Base-by-base conservation (phyloP, 176 grass and related monocot species). In the Rhynchospora tenuis region DNA sequence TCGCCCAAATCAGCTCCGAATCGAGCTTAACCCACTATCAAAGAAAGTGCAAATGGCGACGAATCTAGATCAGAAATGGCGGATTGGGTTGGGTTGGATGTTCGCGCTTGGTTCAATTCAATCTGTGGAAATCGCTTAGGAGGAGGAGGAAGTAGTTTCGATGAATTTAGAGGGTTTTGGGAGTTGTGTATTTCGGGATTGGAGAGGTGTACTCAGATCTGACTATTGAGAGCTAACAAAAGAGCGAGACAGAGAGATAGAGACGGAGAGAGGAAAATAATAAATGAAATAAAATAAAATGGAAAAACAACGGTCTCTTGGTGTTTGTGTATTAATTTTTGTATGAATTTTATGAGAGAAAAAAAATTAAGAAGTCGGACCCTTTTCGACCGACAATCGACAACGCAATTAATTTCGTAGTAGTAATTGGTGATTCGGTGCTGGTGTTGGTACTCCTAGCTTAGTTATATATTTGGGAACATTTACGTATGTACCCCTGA, bases 211-310 rank as follows among this genome's bases (percentile, higher is more conserved):
- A 19, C 73, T 77, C 73, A 56, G 73, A 77, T 77, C 73, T 77
- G 73, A 77, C 48, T 5, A 77, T 48, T 76, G 24, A 75, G 47
- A 54, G 64, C 38, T 68, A 68, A 68, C 9, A 10, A 51, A 51
- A 51, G 48, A 51, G 5, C 7, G 4, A 43, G 61, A 19, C 7
- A 38, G 48, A 69, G 64, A 6, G 38, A n/a, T n/a, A 46, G 17
- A 71, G 16, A 68, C 5, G 7, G 63, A 24, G 8, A 5, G 0
- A 31, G 64, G 7, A 47, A 47, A 23, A n/a, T n/a, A n/a, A n/a
- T n/a, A n/a, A n/a, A n/a, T n/a, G n/a, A n/a, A n/a, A 73, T 23
- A 73, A 48, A 54, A 77, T 54, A 77, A 77, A 77, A 31, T 77
- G 73, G 48, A 55, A n/a, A 70, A 31, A 77, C 73, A 77, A 56